These are phyloP conservation scores for Pleurotus platypus DNA, from an alignment of 768 basidiomycete species.

Conservation along the genomic window DNA sequence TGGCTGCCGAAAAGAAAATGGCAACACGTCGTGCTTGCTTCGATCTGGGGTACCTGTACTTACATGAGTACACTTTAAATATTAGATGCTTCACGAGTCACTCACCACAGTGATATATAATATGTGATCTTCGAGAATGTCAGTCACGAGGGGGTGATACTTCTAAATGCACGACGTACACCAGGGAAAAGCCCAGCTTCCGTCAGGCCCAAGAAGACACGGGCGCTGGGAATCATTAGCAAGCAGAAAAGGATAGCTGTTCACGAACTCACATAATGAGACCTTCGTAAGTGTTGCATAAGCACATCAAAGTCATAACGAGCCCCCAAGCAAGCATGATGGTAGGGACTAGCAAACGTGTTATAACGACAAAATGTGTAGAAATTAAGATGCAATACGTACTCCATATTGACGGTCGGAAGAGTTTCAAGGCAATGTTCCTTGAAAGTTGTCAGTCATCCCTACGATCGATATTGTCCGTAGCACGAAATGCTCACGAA, in stretches of 20 bases:
- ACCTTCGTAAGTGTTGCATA: conserved; percentile 19
- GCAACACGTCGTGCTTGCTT: conserved; percentile 52
- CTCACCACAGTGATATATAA: conserved; percentile 42
- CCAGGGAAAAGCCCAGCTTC: conserved; percentile 23
- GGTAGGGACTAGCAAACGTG: conserved; percentile 13
- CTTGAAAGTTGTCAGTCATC: conserved; percentile 8
- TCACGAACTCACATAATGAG: conserved; percentile 24
- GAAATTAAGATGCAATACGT: conserved; percentile 1
- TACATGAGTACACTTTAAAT: too few relatives aligned
- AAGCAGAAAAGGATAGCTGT: neutral
- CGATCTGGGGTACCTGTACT: conserved; percentile 33
- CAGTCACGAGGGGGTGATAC: neutral
- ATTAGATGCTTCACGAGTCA: neutral
- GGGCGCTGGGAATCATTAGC: conserved; percentile 19
- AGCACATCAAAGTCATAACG: conserved; percentile 24
- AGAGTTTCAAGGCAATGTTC: conserved; percentile 20
- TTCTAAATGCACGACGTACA: conserved; percentile 13
- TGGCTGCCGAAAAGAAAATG: conserved; percentile 55
- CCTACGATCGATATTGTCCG: too few relatives aligned
- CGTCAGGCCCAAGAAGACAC: conserved; percentile 21
- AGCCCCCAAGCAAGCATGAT: conserved; percentile 23
- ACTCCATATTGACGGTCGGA: conserved; percentile 25
- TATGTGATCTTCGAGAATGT: conserved; percentile 21
- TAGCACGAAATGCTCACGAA: conserved; percentile 13
- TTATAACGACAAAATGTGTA: neutral